A percentile compares a stretch with the other conserved stretches of the same genome.
These are phyloP conservation scores for Tephrocybe rancida DNA, from an alignment of 768 basidiomycete species.

Conservation along the genomic window DNA sequence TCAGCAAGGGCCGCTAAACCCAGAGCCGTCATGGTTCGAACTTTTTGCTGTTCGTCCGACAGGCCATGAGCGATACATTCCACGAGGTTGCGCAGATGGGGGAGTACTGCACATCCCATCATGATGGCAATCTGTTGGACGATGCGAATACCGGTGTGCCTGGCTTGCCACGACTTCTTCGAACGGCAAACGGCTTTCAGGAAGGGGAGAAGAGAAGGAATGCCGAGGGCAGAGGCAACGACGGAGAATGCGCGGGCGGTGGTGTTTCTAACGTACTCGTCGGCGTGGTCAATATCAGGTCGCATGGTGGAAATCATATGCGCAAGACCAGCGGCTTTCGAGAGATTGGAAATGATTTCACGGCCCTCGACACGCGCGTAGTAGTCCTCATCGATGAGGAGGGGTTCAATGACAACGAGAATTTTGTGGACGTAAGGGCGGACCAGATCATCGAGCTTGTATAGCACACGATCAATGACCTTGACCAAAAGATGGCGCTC, in stretches of 20 bases:
- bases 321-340: conserved; percentile 97
- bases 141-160: conserved; percentile 98
- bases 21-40: conserved; percentile 93
- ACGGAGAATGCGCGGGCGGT: conserved; percentile 99
- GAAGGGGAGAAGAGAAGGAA: conserved; percentile 96
- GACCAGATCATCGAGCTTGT: conserved; percentile 98
- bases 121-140: conserved; percentile 99
- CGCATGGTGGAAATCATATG: conserved; percentile 99
- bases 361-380: conserved; percentile 97
- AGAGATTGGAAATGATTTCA: conserved; percentile 98
- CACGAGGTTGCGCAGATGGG: conserved; percentile 94
- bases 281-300: conserved; percentile 98
- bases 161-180: conserved; percentile 99
- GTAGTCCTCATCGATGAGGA: conserved; percentile 98
- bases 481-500: conserved; percentile 98
- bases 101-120: conserved; percentile 99
- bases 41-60: conserved; percentile 95
- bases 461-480: conserved; percentile 97
- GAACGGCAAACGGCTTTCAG: conserved; percentile 97
- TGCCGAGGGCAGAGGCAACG: conserved; percentile 97
- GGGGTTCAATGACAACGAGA: conserved; percentile 97
- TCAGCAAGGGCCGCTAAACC: conserved; percentile 94
- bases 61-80: conserved; percentile 94
- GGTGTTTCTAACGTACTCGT: conserved; percentile 99
- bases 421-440: conserved; percentile 99